Base-by-base conservation (phyloP, 768 basidiomycete species). In the Ephemerocybe angulata region DNA sequence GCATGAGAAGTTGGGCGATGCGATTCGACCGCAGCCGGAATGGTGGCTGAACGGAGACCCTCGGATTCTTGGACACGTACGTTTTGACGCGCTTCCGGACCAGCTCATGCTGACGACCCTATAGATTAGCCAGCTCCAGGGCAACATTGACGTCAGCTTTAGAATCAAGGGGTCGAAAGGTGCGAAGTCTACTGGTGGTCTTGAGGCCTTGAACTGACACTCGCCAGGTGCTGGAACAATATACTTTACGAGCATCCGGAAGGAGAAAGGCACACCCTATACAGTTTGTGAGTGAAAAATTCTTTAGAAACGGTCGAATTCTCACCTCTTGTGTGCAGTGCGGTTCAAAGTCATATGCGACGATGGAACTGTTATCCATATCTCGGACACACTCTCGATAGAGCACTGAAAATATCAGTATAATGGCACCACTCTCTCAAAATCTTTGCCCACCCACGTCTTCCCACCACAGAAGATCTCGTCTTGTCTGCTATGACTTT, bases 41-140 rank as follows among this genome's bases (percentile, higher is more conserved):
- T 87, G 85, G 85, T 90, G 83, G 73, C 68, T 90, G 61, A 89
- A 89, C 58, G 88, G 89, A 1, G 83, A 88, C 61, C 88, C 89
- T 5, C 78, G 78, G 68, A 82, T 91, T 38, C 73, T 73, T 40
- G 90, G 89, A 38, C 76, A 80, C 62, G 89, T 89, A 60, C 55
- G 82, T 79, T 17, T 33, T 6, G 17, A 40, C 31, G 2, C 27
- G n/a, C 27, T 11, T 22, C 27, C n/a, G 12, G 10, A 2, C 30
- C 30, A n/a, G 17, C 5, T 30, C 4, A 17, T 48, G 46, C 24
- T 57, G n/a, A 37, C 7, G 50, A n/a, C 27, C n/a, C 28, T 46
- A 10, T 52, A 90, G 89, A 83, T 90, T 40, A 85, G 84, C 53
- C 81, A 88, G 59, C 70, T 88, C 40, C 84, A 86, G 64, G 89